These are phyloP conservation scores for Taphrina sp. DNA, from an alignment of 1,139 yeast genomes.

Conservation along the genomic window DNA sequence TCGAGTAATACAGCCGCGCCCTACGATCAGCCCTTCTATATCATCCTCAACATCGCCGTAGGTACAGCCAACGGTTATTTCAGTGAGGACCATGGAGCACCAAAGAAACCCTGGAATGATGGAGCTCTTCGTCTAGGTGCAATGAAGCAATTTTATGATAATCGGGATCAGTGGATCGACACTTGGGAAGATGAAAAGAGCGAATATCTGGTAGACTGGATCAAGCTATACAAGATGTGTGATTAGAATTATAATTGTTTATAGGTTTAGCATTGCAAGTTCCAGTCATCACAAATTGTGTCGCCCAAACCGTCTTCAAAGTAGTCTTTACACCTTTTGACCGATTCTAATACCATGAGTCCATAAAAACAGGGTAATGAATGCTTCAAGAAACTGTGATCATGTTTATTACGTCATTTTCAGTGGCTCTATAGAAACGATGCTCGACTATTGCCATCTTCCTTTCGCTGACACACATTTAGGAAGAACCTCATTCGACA, in stretches of 20 bases:
- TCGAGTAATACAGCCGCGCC: slow-evolving; percentile 34
- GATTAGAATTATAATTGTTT: too few relatives aligned
- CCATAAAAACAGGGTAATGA: too few relatives aligned
- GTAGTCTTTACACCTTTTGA: too few relatives aligned
- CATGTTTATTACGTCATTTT: too few relatives aligned
- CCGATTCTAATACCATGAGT: too few relatives aligned
- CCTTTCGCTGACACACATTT: background rate
- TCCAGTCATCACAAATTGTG: too few relatives aligned
- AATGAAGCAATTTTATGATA: background rate
- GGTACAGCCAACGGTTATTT: slow-evolving; percentile 36
- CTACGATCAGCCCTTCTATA: slow-evolving; percentile 35
- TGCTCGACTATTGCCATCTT: too few relatives aligned
- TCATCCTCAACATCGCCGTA: slow-evolving; percentile 36
- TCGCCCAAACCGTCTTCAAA: too few relatives aligned
- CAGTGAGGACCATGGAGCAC: slow-evolving; percentile 31
- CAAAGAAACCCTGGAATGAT: slow-evolving; percentile 35
- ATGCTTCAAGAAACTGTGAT: too few relatives aligned
- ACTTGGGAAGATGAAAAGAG: background rate
- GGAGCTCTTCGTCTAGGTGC: background rate
- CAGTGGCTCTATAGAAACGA: too few relatives aligned
- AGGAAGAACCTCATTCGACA: slow-evolving; percentile 12
- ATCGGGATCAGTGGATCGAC: background rate
- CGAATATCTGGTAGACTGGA: background rate
- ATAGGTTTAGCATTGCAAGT: too few relatives aligned
- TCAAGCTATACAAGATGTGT: too few relatives aligned